phyloP scores from a whole-genome alignment of 495 filamentous ascomycete species.

The Penicillium waksmanii region DNA sequence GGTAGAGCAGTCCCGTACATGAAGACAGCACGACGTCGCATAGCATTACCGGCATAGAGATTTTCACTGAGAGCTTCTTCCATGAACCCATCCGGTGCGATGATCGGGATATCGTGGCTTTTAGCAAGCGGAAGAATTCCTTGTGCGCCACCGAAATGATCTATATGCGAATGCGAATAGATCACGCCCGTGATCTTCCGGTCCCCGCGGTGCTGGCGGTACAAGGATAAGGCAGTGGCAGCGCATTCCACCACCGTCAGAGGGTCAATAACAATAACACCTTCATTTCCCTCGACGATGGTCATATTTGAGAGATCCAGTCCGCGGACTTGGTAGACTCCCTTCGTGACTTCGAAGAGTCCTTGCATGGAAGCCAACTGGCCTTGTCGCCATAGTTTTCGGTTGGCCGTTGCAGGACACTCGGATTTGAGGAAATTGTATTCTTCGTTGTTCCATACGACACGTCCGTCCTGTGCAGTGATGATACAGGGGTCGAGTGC shows the following conservation, averaged over 20 bases:
- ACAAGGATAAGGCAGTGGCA: conserved; percentile 22
- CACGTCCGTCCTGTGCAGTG: conserved; percentile 5
- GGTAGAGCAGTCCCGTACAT: conserved; percentile 28
- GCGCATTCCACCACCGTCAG: conserved; percentile 23
- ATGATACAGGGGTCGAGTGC: conserved; percentile 20
- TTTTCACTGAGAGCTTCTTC: conserved; percentile 29
- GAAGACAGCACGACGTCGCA: conserved; percentile 24
- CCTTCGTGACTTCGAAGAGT: conserved; percentile 26
- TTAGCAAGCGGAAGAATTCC: conserved; percentile 14
- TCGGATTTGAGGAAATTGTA: conserved; percentile 23
- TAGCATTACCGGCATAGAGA: conserved; percentile 24
- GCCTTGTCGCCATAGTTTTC: conserved; percentile 28
- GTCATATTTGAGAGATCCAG: conserved; percentile 33
- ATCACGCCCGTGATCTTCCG: conserved; percentile 26
- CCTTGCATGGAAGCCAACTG: conserved; percentile 22
- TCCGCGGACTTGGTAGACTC: conserved; percentile 31
- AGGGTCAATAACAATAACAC: conserved; percentile 31
- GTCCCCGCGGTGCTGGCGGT: conserved; percentile 24
- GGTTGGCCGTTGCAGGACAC: conserved; percentile 24
- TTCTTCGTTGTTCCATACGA: conserved; percentile 25
- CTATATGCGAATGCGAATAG: conserved; percentile 34
- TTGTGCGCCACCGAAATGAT: conserved; percentile 29
- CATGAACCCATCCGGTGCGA: conserved; percentile 31
- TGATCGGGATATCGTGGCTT: conserved; percentile 19
- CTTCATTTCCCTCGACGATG: conserved; percentile 29